Evolutionary conservation across 1,139 yeast species (phyloP), one percentile per base, ranked within the genome.

Genomic region (Scheffersomyces quercinus): DNA sequence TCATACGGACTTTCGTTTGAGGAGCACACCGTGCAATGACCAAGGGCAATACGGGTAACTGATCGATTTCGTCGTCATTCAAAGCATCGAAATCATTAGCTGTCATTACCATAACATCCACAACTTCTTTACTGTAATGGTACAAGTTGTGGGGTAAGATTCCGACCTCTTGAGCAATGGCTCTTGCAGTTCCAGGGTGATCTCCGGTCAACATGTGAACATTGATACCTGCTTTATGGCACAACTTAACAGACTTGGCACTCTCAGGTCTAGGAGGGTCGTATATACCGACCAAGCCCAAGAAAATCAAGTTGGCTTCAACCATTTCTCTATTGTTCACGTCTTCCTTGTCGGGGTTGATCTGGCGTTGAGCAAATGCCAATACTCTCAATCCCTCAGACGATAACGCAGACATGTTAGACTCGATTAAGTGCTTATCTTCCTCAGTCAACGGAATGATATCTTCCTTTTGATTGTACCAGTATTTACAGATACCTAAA

Each of bases 221-320:
- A 42, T 76, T 72, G 43, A 78, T 73, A 11, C 83, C 83, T 7
- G 83, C 83, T 43, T 59, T 62, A 52, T 73, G 72, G 52, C 82
- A 77, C 44, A 65, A 59, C 44, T 63, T 64, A 28, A 78, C 77
- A 2, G 80, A 66, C 10, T 59, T 64, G 2, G 65, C 63, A 13
- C 79, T 79, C 55, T 77, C 82, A 4, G 70, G 72, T 44, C 83
- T 68, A 28, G 83, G 83, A 32, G 83, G 83, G 52, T 78, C 82
- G 46, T 75, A 70, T 49, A 78, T 70, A 24, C 81, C 81, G 40
- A 74, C 74, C 48, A 77, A 65, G 1, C 82, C 82, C 44, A 71
- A 70, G 57, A 77, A 75, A 3, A 65, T 60, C 46, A 72, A 54
- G 31, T 61, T 58, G 12, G 56, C 47, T 53, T 75, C 80, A 35